Percentiles rank a stretch among this genome's conserved stretches.
phyloP scores from a whole-genome alignment of 2,329 filamentous ascomycete genomes.

The Epichloe hybrida region DNA sequence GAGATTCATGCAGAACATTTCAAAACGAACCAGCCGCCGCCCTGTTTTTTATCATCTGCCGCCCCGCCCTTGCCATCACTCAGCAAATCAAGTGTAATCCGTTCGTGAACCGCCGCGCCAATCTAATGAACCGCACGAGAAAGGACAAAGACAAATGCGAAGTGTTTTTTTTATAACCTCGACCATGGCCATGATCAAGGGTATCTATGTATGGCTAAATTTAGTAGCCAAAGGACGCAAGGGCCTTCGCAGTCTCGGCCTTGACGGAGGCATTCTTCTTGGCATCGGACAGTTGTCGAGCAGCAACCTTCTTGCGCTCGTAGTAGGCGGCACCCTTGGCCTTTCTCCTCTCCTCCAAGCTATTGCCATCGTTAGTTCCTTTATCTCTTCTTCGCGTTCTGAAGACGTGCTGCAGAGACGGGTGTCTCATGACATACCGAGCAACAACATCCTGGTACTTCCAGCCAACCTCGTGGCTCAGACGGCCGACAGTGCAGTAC shows the following conservation, averaged over 20 bases:
- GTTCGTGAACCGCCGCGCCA: conserved; percentile 37
- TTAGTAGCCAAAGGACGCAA: conserved; percentile 89
- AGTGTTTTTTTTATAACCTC: conserved; percentile 14
- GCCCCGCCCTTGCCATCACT: conserved; percentile 30
- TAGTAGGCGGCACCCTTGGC: conserved; percentile 99
- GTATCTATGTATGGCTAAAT: conserved; percentile 16
- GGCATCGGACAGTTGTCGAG: conserved; percentile 80
- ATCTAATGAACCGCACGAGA: conserved; percentile 41
- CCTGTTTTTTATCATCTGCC: conserved; percentile 12
- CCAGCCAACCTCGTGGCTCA: conserved; percentile 99
- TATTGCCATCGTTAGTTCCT: conserved; percentile 26
- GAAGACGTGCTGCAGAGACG: background rate
- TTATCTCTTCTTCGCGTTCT: background rate
- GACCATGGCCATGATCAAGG: conserved; percentile 15
- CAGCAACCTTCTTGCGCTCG: conserved; percentile 97
- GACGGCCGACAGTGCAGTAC: conserved; percentile 97
- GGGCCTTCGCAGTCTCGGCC: conserved; percentile 74
- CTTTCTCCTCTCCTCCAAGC: conserved; percentile 98
- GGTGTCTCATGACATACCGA: conserved; percentile 50
- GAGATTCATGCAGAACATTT: conserved; percentile 23
- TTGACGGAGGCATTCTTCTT: conserved; percentile 85
- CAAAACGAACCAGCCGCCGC: conserved; percentile 19
- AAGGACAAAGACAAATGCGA: conserved; percentile 28
- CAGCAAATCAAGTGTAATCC: conserved; percentile 36
- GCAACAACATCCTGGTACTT: conserved; percentile 99